These are phyloP conservation scores for Dryadomyces sulphureus DNA, from an alignment of 2,329 filamentous ascomycete species.

Conservation along the genomic window DNA sequence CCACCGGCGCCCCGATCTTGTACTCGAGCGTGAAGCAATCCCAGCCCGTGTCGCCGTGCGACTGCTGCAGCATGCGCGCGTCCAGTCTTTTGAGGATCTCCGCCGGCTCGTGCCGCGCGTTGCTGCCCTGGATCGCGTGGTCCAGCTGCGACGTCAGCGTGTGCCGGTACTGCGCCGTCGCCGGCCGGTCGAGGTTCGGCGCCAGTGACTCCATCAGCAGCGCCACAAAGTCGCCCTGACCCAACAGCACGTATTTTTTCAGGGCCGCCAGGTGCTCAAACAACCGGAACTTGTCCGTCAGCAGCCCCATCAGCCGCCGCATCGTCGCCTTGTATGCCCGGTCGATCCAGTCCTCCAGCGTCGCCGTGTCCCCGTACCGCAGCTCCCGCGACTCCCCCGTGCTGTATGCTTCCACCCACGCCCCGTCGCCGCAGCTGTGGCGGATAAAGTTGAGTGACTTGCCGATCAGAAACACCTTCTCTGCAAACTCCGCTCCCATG, in stretches of 20 bases:
- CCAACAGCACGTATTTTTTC: slow-evolving; percentile 87
- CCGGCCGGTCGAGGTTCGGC: slow-evolving; percentile 81
- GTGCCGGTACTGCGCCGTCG: slow-evolving; percentile 93
- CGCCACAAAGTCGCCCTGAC: slow-evolving; percentile 94
- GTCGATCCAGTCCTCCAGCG: slow-evolving; percentile 83
- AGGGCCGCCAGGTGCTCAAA: slow-evolving; percentile 84
- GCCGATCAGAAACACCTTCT: slow-evolving; percentile 92
- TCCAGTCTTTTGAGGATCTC: slow-evolving; percentile 87
- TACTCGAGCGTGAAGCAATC: slow-evolving; percentile 98
- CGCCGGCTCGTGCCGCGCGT: slow-evolving; percentile 85
- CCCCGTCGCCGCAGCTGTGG: slow-evolving; percentile 82
- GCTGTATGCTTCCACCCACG: slow-evolving; percentile 92
- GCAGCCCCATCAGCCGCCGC: slow-evolving; percentile 82
- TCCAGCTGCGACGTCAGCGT: slow-evolving; percentile 95
- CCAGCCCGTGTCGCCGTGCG: slow-evolving; percentile 95
- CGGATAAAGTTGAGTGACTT: slow-evolving; percentile 98
- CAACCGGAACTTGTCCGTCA: slow-evolving; percentile 89
- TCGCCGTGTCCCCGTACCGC: slow-evolving; percentile 83
- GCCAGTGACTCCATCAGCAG: slow-evolving; percentile 93
- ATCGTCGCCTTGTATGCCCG: slow-evolving; percentile 97
- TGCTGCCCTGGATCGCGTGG: slow-evolving; percentile 91
- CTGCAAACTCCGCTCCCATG: slow-evolving; percentile 82
- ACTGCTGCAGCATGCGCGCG: slow-evolving; percentile 94
- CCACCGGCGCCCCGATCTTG: slow-evolving; percentile 90
- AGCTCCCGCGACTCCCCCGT: slow-evolving; percentile 86